These are phyloP conservation scores for Rhizoclosmatium hyalinum DNA, from an alignment of 371 early-diverging fungal genomes.

Conservation along the genomic window DNA sequence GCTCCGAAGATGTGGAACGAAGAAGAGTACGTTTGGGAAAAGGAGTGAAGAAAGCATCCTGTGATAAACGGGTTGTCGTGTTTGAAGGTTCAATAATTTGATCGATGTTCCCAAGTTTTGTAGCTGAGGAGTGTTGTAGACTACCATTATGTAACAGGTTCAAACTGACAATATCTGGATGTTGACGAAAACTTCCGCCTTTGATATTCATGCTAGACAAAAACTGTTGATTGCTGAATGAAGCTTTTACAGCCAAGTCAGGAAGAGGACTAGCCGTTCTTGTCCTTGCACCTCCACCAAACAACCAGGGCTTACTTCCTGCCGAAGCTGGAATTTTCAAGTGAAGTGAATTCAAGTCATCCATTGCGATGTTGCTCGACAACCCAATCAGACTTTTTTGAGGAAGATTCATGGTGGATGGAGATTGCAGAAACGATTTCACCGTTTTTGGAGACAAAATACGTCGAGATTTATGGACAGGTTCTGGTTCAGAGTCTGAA, in stretches of 20 bases:
- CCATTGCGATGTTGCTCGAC: background rate
- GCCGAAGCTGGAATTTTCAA: constrained; percentile 1
- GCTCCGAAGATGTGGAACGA: background rate
- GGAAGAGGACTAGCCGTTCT: no score
- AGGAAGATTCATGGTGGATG: background rate
- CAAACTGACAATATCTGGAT: background rate
- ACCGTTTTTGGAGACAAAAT: background rate
- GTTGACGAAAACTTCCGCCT: background rate
- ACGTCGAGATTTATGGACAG: background rate
- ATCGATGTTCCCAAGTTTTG: background rate
- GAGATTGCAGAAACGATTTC: no score
- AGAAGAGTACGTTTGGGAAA: background rate
- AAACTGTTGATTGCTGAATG: no score
- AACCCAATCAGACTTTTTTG: background rate
- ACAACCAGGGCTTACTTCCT: constrained; percentile 21
- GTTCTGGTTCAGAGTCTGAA: background rate
- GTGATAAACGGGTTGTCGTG: background rate
- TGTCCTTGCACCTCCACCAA: no score
- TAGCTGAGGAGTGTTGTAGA: background rate
- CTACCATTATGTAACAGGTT: background rate
- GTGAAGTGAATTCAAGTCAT: constrained; percentile 22
- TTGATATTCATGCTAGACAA: no score
- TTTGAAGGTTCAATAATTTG: background rate
- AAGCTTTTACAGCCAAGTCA: no score
- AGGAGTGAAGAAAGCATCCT: background rate